Conservation (phyloP, 176 grass and related monocot species). For the Avena insularis region DNA sequence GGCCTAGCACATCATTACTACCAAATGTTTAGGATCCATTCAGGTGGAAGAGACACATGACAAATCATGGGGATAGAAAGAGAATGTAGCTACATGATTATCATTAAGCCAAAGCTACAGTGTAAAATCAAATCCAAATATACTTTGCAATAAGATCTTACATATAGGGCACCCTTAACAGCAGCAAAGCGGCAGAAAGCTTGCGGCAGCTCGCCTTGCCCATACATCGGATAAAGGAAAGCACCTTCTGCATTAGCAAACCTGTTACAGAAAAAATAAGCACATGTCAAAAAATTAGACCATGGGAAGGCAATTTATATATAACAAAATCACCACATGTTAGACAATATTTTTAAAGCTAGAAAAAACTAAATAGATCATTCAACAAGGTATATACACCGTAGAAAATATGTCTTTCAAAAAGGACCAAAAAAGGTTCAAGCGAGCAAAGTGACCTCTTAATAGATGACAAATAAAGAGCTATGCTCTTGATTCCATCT, state of each 20-base stretch:
- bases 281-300: conserved; percentile 1
- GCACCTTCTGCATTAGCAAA: conserved; percentile 87
- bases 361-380: background rate
- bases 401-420: conserved; percentile 16
- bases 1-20: conserved; percentile 24
- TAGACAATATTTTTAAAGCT: conserved; percentile 20
- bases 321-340: background rate
- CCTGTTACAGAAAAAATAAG: conserved; percentile 45
- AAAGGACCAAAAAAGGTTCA: background rate
- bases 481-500: conserved; percentile 74
- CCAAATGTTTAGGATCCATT: background rate
- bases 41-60: conserved; percentile 12
- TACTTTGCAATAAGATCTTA: conserved; percentile 57
- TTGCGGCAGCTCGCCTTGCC: conserved; percentile 94
- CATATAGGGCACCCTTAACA: conserved; percentile 96
- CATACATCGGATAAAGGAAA: conserved; percentile 97
- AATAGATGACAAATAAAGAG: conserved; percentile 85
- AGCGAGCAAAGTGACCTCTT: conserved; percentile 60
- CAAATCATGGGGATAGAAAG: conserved; percentile 14
- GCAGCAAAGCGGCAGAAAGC: conserved; percentile 98
- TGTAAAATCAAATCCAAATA: conserved; percentile 9
- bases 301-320: background rate
- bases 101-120: conserved; percentile 8
- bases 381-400: conserved; percentile 17
- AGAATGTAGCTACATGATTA: conserved; percentile 2